These are phyloP conservation scores for Crucibulum laeve DNA, from an alignment of 768 basidiomycete genomes.

Conservation along the genomic window DNA sequence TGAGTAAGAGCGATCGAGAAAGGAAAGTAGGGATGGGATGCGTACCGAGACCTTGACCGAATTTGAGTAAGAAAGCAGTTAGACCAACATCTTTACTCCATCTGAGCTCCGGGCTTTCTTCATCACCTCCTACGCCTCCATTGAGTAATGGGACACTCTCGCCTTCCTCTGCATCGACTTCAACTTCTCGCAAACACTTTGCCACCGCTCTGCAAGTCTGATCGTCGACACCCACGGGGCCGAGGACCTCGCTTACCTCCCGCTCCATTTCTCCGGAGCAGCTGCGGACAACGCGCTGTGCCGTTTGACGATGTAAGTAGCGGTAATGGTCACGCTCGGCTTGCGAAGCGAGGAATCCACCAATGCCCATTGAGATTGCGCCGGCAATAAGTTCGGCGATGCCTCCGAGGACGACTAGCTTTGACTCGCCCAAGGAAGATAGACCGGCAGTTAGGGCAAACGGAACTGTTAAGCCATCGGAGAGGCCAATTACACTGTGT, in stretches of 20 bases:
- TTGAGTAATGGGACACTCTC: too few relatives aligned
- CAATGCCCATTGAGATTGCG: constrained; percentile 97
- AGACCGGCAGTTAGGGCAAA: constrained; percentile 90
- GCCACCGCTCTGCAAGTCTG: constrained; percentile 76
- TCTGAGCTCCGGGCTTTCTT: constrained; percentile 52
- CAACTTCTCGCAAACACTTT: constrained; percentile 63
- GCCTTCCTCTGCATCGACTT: constrained; percentile 37
- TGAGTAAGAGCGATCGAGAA: not conserved
- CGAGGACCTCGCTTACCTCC: constrained; percentile 85
- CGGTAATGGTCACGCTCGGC: constrained; percentile 94
- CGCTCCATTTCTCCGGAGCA: constrained; percentile 96
- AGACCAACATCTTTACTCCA: constrained; percentile 82
- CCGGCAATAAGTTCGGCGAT: constrained; percentile 96
- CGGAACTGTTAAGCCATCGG: constrained; percentile 87
- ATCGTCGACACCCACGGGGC: constrained; percentile 87
- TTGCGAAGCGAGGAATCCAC: constrained; percentile 95
- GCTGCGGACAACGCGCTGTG: constrained; percentile 78
- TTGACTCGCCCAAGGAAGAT: constrained; percentile 83
- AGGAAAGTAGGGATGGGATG: constrained; percentile 7
- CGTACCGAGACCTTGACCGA: constrained; percentile 88
- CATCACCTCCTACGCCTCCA: constrained; percentile 28
- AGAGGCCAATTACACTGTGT: constrained; percentile 79
- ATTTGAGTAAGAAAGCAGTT: constrained; percentile 92
- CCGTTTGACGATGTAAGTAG: constrained; percentile 70
- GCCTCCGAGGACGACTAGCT: constrained; percentile 91